Evolutionary conservation across 1,139 yeast species (phyloP).

Genomic region (Yamadazyma dushanensis): DNA sequence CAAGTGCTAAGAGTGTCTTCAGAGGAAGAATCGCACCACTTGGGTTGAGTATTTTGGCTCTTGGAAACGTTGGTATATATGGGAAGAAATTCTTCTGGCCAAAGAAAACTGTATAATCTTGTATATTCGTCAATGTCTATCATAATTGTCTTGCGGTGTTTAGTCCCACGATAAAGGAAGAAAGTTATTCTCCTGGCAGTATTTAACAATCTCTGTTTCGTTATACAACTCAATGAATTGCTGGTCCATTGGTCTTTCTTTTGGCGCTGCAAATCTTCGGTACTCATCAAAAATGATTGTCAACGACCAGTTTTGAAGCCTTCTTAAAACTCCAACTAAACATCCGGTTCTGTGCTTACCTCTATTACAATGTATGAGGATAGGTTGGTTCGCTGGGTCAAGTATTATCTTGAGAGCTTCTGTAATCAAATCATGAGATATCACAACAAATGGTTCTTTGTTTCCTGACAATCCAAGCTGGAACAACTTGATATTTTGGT

Average conservation of each 20-base stretch:
- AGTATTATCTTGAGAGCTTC: slow-evolving; percentile 79
- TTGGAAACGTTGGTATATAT: slow-evolving; percentile 63
- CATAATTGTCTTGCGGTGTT: not conserved
- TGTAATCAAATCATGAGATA: slow-evolving; percentile 74
- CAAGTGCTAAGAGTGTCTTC: slow-evolving; percentile 46
- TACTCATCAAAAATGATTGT: slow-evolving; percentile 95
- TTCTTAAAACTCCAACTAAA: slow-evolving; percentile 84
- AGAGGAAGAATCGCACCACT: slow-evolving; percentile 57
- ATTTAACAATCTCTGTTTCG: slow-evolving; percentile 55
- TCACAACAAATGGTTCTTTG: slow-evolving; percentile 89
- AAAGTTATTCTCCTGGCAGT: slow-evolving; percentile 55
- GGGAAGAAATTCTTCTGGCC: slow-evolving; percentile 68
- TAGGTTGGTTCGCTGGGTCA: slow-evolving; percentile 85
- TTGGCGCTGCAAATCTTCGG: slow-evolving; percentile 90
- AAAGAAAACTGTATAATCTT: not conserved
- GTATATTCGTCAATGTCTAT: slow-evolving; percentile 1
- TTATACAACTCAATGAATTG: slow-evolving; percentile 90
- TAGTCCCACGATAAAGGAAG: slow-evolving; percentile 68
- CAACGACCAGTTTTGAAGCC: slow-evolving; percentile 88
- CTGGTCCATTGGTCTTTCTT: slow-evolving; percentile 92
- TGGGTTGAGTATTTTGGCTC: slow-evolving; percentile 56
- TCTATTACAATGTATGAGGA: slow-evolving; percentile 89
- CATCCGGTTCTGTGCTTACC: slow-evolving; percentile 98
- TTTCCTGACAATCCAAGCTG: slow-evolving; percentile 96
- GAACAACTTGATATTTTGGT: slow-evolving; percentile 64